Evolutionary conservation across 192 early-diverging fungal genomes (phyloP).

Genomic region (Entophlyctis luteolus): DNA sequence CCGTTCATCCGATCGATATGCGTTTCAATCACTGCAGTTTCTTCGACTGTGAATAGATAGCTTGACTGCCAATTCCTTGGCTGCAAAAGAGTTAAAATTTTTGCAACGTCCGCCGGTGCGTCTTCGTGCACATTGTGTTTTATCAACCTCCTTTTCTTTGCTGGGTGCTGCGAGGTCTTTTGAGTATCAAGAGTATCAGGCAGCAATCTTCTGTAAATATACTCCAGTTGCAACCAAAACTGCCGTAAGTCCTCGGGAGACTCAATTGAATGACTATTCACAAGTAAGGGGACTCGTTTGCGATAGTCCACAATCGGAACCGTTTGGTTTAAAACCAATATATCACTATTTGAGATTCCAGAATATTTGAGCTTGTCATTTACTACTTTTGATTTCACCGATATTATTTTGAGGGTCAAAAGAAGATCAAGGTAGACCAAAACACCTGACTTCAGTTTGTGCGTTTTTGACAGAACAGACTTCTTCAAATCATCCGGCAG

Average conservation of each 20-base stretch:
- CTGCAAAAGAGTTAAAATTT: constrained; percentile 4
- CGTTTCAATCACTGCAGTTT: constrained; percentile 25
- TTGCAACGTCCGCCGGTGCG: background rate
- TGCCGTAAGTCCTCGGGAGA: constrained; percentile 3
- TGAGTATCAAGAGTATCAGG: background rate
- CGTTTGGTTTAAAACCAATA: constrained; percentile 7
- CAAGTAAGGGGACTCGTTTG: background rate
- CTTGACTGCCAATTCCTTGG: constrained; percentile 36
- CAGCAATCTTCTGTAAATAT: constrained; percentile 7
- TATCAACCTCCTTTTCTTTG: background rate
- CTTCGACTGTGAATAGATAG: constrained; percentile 26
- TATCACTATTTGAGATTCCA: background rate
- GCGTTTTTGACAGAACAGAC: constrained; percentile 1
- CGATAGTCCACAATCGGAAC: constrained; percentile 36
- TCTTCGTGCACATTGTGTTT: background rate
- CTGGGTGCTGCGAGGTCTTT: background rate
- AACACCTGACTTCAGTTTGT: constrained; percentile 4
- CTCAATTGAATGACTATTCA: constrained; percentile 22
- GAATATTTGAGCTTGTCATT: background rate
- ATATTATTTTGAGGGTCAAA: background rate
- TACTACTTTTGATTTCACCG: background rate
- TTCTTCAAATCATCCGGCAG: background rate
- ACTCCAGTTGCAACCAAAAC: constrained; percentile 41
- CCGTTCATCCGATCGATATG: constrained; percentile 29
- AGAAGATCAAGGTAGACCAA: constrained; percentile 4